phyloP scores from a whole-genome alignment of 345 rosid species.

The Eucalyptus victrix region DNA sequence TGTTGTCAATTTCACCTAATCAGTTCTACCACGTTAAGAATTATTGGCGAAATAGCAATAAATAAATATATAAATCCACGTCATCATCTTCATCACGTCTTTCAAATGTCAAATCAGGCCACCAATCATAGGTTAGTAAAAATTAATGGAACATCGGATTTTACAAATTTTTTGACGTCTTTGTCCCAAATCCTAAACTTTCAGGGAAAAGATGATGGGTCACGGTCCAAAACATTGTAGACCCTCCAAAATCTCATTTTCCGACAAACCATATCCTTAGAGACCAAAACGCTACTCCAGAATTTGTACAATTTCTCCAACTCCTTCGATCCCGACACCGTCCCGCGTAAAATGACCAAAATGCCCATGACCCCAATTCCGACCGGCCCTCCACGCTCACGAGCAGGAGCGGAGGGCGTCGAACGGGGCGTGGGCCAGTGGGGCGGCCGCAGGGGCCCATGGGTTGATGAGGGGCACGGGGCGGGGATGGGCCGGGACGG shows the following conservation, averaged over 20 bases:
- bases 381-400: not conserved
- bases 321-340: not conserved
- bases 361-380: not conserved
- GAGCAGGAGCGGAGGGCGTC: not conserved
- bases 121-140: not conserved
- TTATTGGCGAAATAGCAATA: not conserved
- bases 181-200: not conserved
- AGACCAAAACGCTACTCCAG: not conserved
- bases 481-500: constrained; percentile 6
- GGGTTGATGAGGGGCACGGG: constrained; percentile 31
- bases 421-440: not conserved
- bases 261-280: not conserved
- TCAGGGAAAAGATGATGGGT: not conserved
- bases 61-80: not conserved
- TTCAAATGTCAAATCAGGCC: not conserved
- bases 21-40: not conserved
- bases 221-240: not conserved
- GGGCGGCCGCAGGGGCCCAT: constrained; percentile 23
- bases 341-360: not conserved
- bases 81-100: not conserved
- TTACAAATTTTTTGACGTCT: not conserved
- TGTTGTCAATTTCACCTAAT: not conserved
- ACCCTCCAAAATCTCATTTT: not conserved
- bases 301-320: not conserved
- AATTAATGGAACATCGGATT: not conserved